phyloP scores from a whole-genome alignment of 208 protist genomes.

The Trypanosoma platydactyli region DNA sequence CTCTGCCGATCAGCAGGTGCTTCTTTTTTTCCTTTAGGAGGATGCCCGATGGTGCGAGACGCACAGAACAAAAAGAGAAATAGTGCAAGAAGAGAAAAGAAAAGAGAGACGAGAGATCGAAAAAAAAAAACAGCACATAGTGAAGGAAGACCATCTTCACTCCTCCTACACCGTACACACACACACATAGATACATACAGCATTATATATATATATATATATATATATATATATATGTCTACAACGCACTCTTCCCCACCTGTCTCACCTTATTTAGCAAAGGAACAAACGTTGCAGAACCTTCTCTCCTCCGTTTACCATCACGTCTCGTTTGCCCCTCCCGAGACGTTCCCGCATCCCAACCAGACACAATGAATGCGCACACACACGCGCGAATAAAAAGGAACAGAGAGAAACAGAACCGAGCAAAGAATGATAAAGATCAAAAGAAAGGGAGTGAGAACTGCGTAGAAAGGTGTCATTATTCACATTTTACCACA shows the following conservation, averaged over 20 bases:
- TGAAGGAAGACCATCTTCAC: background rate
- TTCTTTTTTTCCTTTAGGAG: constrained; percentile 4
- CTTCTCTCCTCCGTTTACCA: background rate
- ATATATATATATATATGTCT: constrained; percentile 12
- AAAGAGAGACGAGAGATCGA: background rate
- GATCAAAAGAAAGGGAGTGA: background rate
- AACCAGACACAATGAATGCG: background rate
- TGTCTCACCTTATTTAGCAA: background rate
- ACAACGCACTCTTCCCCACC: background rate
- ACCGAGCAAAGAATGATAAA: background rate
- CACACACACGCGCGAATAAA: background rate
- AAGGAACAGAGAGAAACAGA: background rate
- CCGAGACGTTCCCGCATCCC: background rate
- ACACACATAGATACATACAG: background rate
- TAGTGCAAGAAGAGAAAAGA: background rate
- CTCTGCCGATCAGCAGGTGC: background rate
- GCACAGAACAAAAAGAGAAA: constrained; percentile 1
- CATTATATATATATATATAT: constrained; percentile 5
- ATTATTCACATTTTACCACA: no score
- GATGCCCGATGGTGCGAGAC: no score
- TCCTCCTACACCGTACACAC: no score
- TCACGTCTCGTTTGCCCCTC: background rate
- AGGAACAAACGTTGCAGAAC: no score
- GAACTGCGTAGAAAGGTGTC: no score
- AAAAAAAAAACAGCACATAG: background rate